A percentile compares a stretch with the other conserved stretches of the same genome.
Evolutionary conservation across 768 basidiomycete genomes (phyloP).

Genomic region (Suillus spraguei): DNA sequence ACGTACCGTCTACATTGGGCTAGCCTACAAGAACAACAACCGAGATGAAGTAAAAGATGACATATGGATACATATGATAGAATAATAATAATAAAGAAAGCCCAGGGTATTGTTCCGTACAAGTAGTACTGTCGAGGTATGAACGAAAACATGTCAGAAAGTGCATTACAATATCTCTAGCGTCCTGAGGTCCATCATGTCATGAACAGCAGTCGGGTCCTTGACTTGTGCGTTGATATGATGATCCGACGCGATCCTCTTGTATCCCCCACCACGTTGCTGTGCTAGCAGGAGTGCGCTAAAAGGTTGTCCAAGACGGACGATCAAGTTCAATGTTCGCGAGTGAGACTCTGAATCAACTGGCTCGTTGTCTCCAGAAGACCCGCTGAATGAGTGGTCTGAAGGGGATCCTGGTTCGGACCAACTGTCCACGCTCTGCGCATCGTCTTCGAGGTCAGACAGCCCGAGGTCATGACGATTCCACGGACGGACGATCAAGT

Average conservation of each 20-base stretch:
- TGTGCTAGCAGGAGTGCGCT: neutral
- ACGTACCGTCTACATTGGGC: too few relatives aligned
- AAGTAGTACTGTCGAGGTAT: neutral
- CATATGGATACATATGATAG: too few relatives aligned
- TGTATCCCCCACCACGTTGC: neutral
- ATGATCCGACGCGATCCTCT: neutral
- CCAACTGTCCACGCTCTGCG: neutral
- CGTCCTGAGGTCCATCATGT: neutral
- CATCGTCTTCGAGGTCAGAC: neutral
- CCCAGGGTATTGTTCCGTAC: too few relatives aligned
- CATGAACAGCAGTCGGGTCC: neutral
- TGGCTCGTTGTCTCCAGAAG: neutral
- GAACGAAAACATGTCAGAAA: neutral
- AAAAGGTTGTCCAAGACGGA: constrained; percentile 7
- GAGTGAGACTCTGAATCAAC: neutral
- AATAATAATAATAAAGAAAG: too few relatives aligned
- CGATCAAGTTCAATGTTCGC: neutral
- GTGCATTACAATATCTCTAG: neutral
- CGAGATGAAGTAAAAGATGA: too few relatives aligned
- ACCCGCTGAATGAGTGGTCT: neutral
- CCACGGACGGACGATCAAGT: neutral
- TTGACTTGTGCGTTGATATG: neutral
- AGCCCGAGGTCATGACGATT: neutral
- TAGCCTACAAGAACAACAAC: too few relatives aligned
- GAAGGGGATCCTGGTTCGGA: neutral